phyloP scores from a whole-genome alignment of 1,139 yeast species.

The Tardiomyces blankii region DNA sequence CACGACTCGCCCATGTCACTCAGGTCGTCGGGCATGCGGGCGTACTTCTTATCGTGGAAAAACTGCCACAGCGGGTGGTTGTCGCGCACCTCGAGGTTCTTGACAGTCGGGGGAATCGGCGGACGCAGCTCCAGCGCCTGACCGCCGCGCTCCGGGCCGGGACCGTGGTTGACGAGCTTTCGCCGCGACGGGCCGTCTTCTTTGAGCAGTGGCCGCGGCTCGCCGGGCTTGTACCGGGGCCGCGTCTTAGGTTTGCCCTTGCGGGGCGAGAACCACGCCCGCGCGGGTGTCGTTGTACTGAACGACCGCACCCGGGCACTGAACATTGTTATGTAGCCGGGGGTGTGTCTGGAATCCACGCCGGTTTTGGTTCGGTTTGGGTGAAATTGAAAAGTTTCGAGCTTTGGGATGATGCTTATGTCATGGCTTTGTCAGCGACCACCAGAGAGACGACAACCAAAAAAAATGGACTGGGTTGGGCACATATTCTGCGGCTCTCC shows the following conservation, averaged over 20 bases:
- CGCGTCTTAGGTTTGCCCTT: background rate
- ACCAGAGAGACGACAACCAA: background rate
- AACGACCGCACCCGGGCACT: background rate
- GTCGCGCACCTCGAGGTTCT: conserved; percentile 60
- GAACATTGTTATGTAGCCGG: background rate
- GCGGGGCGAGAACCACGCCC: background rate
- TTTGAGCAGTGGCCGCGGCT: background rate
- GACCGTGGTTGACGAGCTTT: conserved; percentile 1
- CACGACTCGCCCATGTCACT: conserved; percentile 61
- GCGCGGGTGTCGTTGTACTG: background rate
- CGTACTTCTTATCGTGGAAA: conserved; percentile 52
- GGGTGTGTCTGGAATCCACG: too few relatives aligned
- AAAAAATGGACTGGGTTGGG: too few relatives aligned
- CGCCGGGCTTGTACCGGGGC: background rate
- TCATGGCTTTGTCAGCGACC: background rate
- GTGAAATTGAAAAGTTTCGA: too few relatives aligned
- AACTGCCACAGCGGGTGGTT: conserved; percentile 96
- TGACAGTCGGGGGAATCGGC: conserved; percentile 79
- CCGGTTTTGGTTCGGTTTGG: too few relatives aligned
- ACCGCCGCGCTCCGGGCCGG: conserved; percentile 4
- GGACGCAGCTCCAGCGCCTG: conserved; percentile 43
- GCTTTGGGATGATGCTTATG: background rate
- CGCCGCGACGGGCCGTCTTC: background rate
- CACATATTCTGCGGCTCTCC: background rate
- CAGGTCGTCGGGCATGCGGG: conserved; percentile 50